Evolutionary conservation across 1,284 basidiomycete species (phyloP).

Genomic region (Tetrapyrgos nigripes): DNA sequence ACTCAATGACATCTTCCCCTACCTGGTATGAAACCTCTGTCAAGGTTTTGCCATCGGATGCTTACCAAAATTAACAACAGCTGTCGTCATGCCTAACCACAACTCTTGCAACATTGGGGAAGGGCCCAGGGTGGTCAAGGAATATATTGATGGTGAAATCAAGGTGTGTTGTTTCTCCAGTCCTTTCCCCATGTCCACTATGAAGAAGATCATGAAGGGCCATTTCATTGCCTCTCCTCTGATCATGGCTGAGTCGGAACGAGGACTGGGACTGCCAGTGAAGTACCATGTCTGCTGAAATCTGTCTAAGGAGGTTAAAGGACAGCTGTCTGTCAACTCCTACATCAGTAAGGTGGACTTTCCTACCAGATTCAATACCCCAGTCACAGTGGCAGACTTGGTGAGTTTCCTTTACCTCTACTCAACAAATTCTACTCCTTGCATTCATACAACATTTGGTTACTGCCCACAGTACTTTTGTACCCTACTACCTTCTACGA

Average conservation of each 20-base stretch:
- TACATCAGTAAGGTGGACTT: conserved; percentile 6
- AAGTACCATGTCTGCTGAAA: conserved; percentile 13
- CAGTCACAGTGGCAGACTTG: not conserved
- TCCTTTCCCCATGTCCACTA: conserved; percentile 11
- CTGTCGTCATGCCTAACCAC: conserved; percentile 15
- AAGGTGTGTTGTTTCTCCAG: conserved; percentile 13
- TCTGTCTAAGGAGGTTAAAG: conserved; percentile 4
- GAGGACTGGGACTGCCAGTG: conserved; percentile 1
- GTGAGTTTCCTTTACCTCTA: not conserved
- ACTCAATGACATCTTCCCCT: not conserved
- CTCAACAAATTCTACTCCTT: not conserved
- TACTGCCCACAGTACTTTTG: no score
- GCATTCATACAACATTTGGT: no score
- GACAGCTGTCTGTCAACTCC: not conserved
- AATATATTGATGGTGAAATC: conserved; percentile 12
- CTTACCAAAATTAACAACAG: conserved; percentile 7
- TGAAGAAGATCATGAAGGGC: conserved; percentile 8
- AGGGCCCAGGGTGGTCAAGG: conserved; percentile 4
- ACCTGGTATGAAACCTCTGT: conserved; percentile 9
- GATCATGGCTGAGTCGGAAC: conserved; percentile 12
- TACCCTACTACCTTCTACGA: no score
- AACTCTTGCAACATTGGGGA: conserved; percentile 2
- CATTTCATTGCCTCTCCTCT: conserved; percentile 16
- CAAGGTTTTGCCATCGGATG: conserved; percentile 21
- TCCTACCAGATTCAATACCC: conserved; percentile 8